Evolutionary conservation across 148 eudicot genomes (phyloP).

Genomic region (Rhododendron mucronatum): DNA sequence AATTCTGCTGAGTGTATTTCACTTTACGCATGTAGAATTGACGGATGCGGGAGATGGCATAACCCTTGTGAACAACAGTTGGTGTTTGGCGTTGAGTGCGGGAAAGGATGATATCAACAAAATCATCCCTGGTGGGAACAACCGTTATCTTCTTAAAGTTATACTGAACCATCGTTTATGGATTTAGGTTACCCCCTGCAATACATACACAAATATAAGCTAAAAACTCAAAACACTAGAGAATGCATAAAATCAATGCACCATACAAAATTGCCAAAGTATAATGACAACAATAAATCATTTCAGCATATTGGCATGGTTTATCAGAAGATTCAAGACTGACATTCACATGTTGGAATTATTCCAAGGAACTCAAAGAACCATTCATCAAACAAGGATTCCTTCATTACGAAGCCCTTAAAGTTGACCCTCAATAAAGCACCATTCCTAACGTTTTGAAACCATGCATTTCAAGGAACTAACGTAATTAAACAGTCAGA

Average conservation of each 20-base stretch:
- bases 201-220: background rate
- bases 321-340: background rate
- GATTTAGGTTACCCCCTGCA: constrained; percentile 21
- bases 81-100: constrained; percentile 90
- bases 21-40: constrained; percentile 95
- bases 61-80: constrained; percentile 90
- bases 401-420: background rate
- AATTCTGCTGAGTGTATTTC: constrained; percentile 75
- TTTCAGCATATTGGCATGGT: background rate
- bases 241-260: background rate
- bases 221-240: background rate
- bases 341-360: background rate
- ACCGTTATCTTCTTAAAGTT: constrained; percentile 86
- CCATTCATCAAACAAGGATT: background rate
- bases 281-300: background rate
- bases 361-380: background rate
- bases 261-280: background rate
- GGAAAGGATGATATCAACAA: constrained; percentile 79
- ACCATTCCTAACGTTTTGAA: background rate
- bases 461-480: background rate
- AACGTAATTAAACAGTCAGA: background rate
- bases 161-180: constrained; percentile 70
- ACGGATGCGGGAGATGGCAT: constrained; percentile 77
- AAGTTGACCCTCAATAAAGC: background rate
- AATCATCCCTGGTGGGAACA: constrained; percentile 83